Conservation (phyloP, 139 green algal species). For the Volvox africanus region DNA sequence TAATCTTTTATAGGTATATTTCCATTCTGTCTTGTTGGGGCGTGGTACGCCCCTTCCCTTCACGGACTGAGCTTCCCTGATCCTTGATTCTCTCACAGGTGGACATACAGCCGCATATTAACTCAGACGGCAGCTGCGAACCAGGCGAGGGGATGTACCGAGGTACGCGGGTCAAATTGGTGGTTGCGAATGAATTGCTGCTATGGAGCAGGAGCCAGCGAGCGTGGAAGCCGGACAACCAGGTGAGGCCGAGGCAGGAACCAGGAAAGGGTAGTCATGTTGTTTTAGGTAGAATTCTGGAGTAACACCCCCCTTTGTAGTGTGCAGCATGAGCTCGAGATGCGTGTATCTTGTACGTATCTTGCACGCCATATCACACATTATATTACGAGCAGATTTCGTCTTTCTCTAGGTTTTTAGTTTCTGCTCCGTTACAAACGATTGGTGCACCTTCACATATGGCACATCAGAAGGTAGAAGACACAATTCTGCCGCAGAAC, state of each 20-base stretch:
- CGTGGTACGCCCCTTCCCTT: background rate
- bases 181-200: conserved; percentile 32
- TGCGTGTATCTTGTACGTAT: too few species aligned
- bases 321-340: too few species aligned
- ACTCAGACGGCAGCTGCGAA: conserved; percentile 32
- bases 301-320: too few species aligned
- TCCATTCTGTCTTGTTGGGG: too few species aligned
- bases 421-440: too few species aligned
- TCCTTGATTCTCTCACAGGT: background rate
- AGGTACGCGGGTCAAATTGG: conserved; percentile 35
- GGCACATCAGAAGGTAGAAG: too few species aligned
- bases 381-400: too few species aligned
- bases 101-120: background rate
- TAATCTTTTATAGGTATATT: background rate
- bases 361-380: too few species aligned
- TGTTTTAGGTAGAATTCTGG: too few species aligned
- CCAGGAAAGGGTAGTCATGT: background rate
- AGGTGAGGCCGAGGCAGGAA: background rate
- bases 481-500: too few species aligned
- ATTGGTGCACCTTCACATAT: too few species aligned
- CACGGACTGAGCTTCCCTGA: background rate
- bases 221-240: background rate
- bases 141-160: conserved; percentile 31
- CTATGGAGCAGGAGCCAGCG: background rate
- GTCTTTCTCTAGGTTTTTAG: too few species aligned